Conservation (phyloP, 257 asterid genomes). For the Pogostemon cablin region DNA sequence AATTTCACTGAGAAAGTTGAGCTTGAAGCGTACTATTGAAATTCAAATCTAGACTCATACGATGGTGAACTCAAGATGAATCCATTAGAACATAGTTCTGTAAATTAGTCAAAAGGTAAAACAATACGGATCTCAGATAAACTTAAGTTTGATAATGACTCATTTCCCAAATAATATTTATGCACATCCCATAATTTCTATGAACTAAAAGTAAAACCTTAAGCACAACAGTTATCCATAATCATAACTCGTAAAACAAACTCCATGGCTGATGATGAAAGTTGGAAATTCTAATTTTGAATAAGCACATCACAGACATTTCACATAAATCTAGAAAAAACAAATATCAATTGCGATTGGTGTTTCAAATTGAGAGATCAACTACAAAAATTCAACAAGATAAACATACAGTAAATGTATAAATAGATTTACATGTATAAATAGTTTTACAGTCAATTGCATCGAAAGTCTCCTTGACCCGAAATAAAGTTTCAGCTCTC, state of each 20-base stretch:
- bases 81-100: constrained; percentile 54
- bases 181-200: no score
- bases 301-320: not conserved
- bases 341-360: not conserved
- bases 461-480: constrained; percentile 71
- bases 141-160: no score
- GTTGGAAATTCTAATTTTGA: not conserved
- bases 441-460: constrained; percentile 65
- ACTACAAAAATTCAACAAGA: not conserved
- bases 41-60: constrained; percentile 39
- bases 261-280: no score
- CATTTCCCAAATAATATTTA: no score
- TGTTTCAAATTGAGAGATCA: constrained; percentile 2
- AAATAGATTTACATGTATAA: constrained; percentile 39
- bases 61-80: constrained; percentile 43
- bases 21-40: constrained; percentile 47
- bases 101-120: no score
- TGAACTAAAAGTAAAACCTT: no score
- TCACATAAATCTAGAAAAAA: no score
- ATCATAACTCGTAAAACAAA: no score
- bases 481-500: constrained; percentile 65
- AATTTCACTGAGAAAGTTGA: constrained; percentile 63
- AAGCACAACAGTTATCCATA: no score
- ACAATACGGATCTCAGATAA: no score
- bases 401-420: not conserved